Conservation (phyloP, 768 basidiomycete species). For the Leccinellum rugosiceps region DNA sequence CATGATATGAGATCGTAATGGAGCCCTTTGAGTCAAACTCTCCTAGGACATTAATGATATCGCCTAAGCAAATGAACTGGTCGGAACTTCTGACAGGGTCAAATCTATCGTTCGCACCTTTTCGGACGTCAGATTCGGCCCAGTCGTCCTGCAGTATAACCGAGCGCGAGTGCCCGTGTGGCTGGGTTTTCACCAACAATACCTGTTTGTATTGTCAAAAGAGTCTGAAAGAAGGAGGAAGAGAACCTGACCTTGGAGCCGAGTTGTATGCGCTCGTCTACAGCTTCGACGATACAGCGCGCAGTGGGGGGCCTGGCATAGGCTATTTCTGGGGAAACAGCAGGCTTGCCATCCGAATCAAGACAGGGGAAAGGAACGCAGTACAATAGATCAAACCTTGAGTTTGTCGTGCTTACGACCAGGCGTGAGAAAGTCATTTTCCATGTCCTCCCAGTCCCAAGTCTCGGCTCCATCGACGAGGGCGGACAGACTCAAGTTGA, state of each 20-base stretch:
- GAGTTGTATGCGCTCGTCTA: constrained; percentile 36
- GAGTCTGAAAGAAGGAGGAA: neutral
- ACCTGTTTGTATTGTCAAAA: constrained; percentile 33
- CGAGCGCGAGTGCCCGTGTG: constrained; percentile 36
- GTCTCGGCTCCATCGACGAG: constrained; percentile 63
- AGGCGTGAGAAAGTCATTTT: constrained; percentile 47
- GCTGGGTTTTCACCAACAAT: constrained; percentile 47
- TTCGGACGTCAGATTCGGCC: constrained; percentile 57
- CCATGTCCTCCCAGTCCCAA: constrained; percentile 67
- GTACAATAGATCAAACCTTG: constrained; percentile 15
- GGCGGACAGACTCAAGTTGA: constrained; percentile 42
- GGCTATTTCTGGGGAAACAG: constrained; percentile 5
- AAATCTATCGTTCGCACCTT: constrained; percentile 43
- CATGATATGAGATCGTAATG: constrained; percentile 59
- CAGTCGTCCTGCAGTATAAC: constrained; percentile 79
- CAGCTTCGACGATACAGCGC: constrained; percentile 53
- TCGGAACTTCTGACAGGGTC: neutral
- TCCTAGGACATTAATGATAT: constrained; percentile 78
- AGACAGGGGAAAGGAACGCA: neutral
- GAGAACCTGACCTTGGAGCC: constrained; percentile 20
- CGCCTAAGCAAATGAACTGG: constrained; percentile 46
- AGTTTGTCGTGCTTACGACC: constrained; percentile 31
- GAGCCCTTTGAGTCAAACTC: constrained; percentile 32
- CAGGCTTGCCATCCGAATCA: constrained; percentile 14
- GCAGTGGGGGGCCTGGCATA: constrained; percentile 41